Evolutionary conservation across 208 protist species (phyloP), one percentile per base, ranked within the genome.

Genomic region (Trypanosomatidae sp.): DNA sequence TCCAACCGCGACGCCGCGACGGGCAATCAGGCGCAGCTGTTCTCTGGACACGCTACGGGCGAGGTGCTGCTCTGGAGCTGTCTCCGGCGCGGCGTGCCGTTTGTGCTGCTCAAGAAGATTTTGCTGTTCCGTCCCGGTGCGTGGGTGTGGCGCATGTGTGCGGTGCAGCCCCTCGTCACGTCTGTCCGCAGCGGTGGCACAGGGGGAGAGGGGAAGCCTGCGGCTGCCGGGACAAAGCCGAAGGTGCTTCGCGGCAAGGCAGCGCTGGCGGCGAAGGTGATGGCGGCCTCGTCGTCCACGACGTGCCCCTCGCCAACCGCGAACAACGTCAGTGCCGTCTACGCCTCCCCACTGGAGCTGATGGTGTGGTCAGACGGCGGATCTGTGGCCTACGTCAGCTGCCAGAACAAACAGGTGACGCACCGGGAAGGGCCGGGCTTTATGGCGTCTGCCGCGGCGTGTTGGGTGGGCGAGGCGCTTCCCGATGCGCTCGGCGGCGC

Each of bases 61-160:
- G 85, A 85, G 55, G 73, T 89, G 30, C 74, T 89, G 10, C 22
- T 89, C 19, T 89, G 85, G 82, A 74, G 80, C 43, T 73, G 58
- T 2, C 36, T 76, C 4, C 39, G 36, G 25, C 39, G 70, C 7
- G 65, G 53, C 22, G n/a, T 79, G 17, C 71, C 75, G 9, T 66
- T 82, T 0, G 62, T 82, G 5, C 50, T 82, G 8, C 69, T 89
- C 0, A 89, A 89, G 56, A 87, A 87, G 74, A 55, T 89, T 17
- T 1, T 69, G 2, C 59, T 86, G 43, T 89, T 88, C 49, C 25
- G 46, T 15, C 75, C 75, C 0, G 62, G 68, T 12, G 55, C 55
- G 39, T 85, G 81, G 80, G 81, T 88, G 58, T 73, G 79, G 69
- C 19, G 41, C 43, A 49, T 74, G 55, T 80, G 75, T 52, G 74